These are phyloP conservation scores for Yamadazyma trypodendri DNA, from an alignment of 1,139 yeast genomes.

Conservation along the genomic window DNA sequence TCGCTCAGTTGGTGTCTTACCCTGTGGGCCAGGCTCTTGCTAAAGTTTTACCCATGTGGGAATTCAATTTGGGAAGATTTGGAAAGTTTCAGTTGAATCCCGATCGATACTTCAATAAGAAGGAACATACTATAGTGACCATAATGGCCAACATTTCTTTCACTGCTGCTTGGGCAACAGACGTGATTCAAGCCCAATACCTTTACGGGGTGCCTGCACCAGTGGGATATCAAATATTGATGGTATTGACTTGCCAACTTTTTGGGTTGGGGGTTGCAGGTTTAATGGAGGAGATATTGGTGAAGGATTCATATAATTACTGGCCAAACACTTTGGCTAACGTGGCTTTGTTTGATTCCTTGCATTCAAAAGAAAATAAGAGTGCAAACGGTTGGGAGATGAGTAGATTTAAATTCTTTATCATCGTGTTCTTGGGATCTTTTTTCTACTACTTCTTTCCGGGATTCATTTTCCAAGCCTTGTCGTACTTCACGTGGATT, in stretches of 20 bases:
- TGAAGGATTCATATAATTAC: constrained; percentile 55
- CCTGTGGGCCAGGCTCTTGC: constrained; percentile 51
- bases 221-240: constrained; percentile 50
- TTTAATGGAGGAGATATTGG: constrained; percentile 50
- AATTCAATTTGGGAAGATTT: constrained; percentile 4
- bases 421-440: constrained; percentile 20
- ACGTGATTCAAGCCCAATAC: constrained; percentile 33
- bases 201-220: constrained; percentile 30
- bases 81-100: constrained; percentile 22
- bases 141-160: constrained; percentile 38
- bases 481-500: constrained; percentile 37
- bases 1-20: constrained; percentile 57
- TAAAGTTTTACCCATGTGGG: constrained; percentile 26
- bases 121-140: constrained; percentile 63
- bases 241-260: constrained; percentile 53
- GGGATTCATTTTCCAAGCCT: constrained; percentile 29
- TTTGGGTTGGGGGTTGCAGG: constrained; percentile 69
- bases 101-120: constrained; percentile 46
- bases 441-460: constrained; percentile 38
- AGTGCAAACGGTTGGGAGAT: constrained; percentile 38
- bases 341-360: constrained; percentile 54
- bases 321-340: constrained; percentile 61
- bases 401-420: constrained; percentile 31
- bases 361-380: constrained; percentile 41
- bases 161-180: constrained; percentile 17